Base-by-base conservation (phyloP, 2,329 filamentous ascomycete genomes). In the Aspergillus neotritici region DNA sequence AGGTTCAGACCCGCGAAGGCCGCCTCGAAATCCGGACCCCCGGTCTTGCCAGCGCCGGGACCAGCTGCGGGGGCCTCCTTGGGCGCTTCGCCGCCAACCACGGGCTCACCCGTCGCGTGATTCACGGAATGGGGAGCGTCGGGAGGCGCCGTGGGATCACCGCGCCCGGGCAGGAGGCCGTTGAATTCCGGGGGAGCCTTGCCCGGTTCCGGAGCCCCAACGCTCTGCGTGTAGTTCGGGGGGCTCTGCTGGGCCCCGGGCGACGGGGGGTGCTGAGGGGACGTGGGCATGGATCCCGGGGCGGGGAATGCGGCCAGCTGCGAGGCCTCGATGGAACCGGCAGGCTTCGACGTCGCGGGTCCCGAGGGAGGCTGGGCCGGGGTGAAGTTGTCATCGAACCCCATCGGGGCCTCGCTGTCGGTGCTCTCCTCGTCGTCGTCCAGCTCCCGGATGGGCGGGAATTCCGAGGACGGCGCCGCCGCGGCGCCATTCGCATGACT, bases 361-460 rank as follows among this genome's bases (percentile, higher is more conserved):
- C 47, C 47, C 36, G 54, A 56, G 4, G 57, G 56, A 1, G 73
- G 66, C 34, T 71, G 76, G 25, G 79, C 77, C 11, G 86, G 81
- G 0, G 86, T 83, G 62, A 97, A 97, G 64, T 96, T 84, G 61
- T 98, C 93, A 38, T 94, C 91, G 60, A 97, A 97, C 0, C 90
- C 88, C 55, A 69, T 46, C 25, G 58, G 60, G 5, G 56, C 71
- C 33, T 87, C 88, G 37, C 79, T 79, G 37, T 87, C 86, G 47
- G 80, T 86, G 42, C 82, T 84, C 25, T 83, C 84, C 46, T 94
- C 88, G 25, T 86, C 90, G n/a, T 94, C 84, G 16, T 91, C 84
- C 45, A 96, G 70, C 62, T 91, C 87, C n/a, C 84, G 83, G 47
- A 97, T 95, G 1, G 91, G 93, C 28, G 93, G 93, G 61, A 97